phyloP scores from a whole-genome alignment of 345 rosid genomes.

The Anastatica hierochuntica region DNA sequence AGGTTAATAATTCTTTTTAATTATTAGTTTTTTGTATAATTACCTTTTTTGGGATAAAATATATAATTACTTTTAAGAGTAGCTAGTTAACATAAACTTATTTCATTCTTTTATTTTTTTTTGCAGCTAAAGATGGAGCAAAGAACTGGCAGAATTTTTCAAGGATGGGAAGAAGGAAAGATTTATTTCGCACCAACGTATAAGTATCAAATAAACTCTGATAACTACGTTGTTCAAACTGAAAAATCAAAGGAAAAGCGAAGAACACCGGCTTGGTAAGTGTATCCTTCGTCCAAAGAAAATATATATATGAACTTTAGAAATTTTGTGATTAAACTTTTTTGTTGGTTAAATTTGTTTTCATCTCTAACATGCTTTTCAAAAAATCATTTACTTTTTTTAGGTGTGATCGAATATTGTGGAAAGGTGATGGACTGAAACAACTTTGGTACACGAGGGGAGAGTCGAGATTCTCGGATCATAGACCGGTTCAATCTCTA shows the following conservation, averaged over 20 bases:
- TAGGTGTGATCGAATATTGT: constrained; percentile 93
- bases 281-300: too few species aligned
- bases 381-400: neutral
- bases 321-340: neutral
- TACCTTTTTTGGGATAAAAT: too few species aligned
- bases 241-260: constrained; percentile 55
- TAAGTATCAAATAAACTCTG: constrained; percentile 64
- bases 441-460: constrained; percentile 70
- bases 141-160: constrained; percentile 60
- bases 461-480: constrained; percentile 92
- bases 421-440: constrained; percentile 82
- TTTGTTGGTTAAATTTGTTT: neutral
- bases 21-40: neutral
- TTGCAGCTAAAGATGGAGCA: constrained; percentile 67
- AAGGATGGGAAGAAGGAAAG: constrained; percentile 89
- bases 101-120: neutral
- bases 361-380: neutral
- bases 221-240: constrained; percentile 50
- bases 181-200: constrained; percentile 88
- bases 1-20: constrained; percentile 42
- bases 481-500: constrained; percentile 76
- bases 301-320: neutral
- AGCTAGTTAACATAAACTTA: constrained; percentile 6
- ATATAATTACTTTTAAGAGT: too few species aligned
- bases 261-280: constrained; percentile 91